Base-by-base conservation (phyloP, 129 eudicot species). In the Dittrichia graveolens region DNA sequence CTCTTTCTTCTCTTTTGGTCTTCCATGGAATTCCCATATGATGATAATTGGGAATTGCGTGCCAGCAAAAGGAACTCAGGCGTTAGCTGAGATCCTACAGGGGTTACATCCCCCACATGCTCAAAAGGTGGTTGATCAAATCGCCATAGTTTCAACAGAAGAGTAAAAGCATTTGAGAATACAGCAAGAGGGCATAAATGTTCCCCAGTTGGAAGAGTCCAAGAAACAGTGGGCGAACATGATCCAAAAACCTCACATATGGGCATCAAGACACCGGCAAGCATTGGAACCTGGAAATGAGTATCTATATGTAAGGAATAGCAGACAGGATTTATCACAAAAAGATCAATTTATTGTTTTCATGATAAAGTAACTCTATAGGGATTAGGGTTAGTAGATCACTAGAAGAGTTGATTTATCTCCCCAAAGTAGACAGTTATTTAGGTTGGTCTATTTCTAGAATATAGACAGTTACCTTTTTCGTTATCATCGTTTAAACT, bases 1-100 rank as follows among this genome's bases (percentile, higher is more conserved):
- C 84, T 75, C 56, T 78, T 83, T 42, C 75, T 75, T 72, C 80
- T 82, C 47, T 71, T 48, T 56, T 73, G 84, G 75, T 75, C 67
- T 50, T 74, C 81, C 8, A 52, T 38, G 44, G 79, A 75, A 61
- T 83, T 78, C 6, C 65, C 85, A 14, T 81, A 67, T 61, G 96
- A 86, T 50, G 88, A 77, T 83, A 91, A 71, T 69, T 87, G 99
- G 71, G 89, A 77, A 72, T 95, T 95, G 82, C 91, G 88, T 7
- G 85, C 86, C 82, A 86, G 53, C 18, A 95, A 83, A 73, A 95
- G 96, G 82, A 86, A 87, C 63, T 95, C 99, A 1, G 97, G 99
- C 49, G 92, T 91, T 79, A 95, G 71, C 58, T 78, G 97, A 61
- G 97, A 79, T 34, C 94, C 97, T 14, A 88, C 95, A 16, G 91